Percentiles rank a stretch among this genome's conserved stretches.
phyloP scores from a whole-genome alignment of 495 filamentous ascomycete genomes.

The Aspergillus funiculosus region DNA sequence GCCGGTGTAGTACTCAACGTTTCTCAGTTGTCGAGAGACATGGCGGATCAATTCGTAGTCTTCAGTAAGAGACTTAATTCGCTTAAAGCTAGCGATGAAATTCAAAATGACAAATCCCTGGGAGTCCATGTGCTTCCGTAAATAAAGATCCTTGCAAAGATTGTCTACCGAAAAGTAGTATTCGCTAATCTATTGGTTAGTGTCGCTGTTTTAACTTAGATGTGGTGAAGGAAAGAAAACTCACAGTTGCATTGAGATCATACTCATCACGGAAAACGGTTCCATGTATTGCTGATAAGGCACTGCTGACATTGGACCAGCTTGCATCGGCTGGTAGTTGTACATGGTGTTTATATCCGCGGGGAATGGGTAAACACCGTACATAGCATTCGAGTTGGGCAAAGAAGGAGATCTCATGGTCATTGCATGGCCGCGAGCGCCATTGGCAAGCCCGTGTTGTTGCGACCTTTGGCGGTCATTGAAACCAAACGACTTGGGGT shows the following conservation, averaged over 20 bases:
- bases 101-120: slow-evolving; percentile 81
- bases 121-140: slow-evolving; percentile 87
- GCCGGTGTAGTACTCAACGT: slow-evolving; percentile 62
- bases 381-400: slow-evolving; percentile 36
- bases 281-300: slow-evolving; percentile 58
- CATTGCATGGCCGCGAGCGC: slow-evolving; percentile 36
- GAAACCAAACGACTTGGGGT: slow-evolving; percentile 36
- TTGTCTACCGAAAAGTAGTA: slow-evolving; percentile 98
- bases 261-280: slow-evolving; percentile 47
- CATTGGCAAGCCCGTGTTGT: slow-evolving; percentile 30
- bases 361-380: slow-evolving; percentile 34
- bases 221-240: slow-evolving; percentile 11
- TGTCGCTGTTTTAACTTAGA: background rate
- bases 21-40: slow-evolving; percentile 63
- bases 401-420: slow-evolving; percentile 47
- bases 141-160: slow-evolving; percentile 86
- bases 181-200: slow-evolving; percentile 50
- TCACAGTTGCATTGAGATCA: slow-evolving; percentile 66
- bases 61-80: slow-evolving; percentile 68
- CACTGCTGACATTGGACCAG: slow-evolving; percentile 55
- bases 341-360: slow-evolving; percentile 42
- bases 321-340: slow-evolving; percentile 48
- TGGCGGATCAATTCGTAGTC: slow-evolving; percentile 67
- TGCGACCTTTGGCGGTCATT: slow-evolving; percentile 41
- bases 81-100: slow-evolving; percentile 76